phyloP scores from a whole-genome alignment of 331 rosid genomes.

The Telfairia occidentalis region DNA sequence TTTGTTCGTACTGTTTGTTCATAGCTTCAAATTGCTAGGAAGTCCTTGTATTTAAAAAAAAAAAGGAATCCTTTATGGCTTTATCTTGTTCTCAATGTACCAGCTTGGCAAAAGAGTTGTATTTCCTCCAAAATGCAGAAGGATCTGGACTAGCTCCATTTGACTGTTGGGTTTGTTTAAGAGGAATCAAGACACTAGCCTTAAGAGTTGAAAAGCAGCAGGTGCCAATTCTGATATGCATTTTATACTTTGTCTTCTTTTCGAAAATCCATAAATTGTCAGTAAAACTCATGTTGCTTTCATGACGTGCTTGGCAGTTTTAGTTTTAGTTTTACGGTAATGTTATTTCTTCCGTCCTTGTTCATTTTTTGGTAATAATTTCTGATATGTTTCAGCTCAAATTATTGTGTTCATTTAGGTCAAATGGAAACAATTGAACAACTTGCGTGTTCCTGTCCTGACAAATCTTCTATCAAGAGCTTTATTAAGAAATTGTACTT shows the following conservation, averaged over 20 bases:
- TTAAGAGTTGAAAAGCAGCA: constrained; percentile 86
- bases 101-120: constrained; percentile 75
- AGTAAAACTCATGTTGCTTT: not conserved
- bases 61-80: no score
- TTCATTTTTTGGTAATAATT: not conserved
- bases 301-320: not conserved
- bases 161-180: constrained; percentile 79
- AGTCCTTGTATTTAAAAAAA: not conserved
- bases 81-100: constrained; percentile 17
- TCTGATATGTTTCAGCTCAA: not conserved
- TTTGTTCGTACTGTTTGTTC: not conserved
- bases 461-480: not conserved
- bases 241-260: not conserved
- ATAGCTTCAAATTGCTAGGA: not conserved
- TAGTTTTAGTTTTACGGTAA: not conserved
- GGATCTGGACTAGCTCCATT: constrained; percentile 91
- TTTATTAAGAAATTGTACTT: not conserved
- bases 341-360: not conserved
- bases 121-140: constrained; percentile 77
- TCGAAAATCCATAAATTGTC: not conserved
- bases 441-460: not conserved
- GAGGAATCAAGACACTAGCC: constrained; percentile 88
- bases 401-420: not conserved
- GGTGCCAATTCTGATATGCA: constrained; percentile 36
- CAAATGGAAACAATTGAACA: not conserved